A percentile compares a stretch with the other conserved stretches of the same genome.
These are phyloP conservation scores for Xylariomycetidae sp. DNA, from an alignment of 2,329 filamentous ascomycete genomes.

Conservation along the genomic window DNA sequence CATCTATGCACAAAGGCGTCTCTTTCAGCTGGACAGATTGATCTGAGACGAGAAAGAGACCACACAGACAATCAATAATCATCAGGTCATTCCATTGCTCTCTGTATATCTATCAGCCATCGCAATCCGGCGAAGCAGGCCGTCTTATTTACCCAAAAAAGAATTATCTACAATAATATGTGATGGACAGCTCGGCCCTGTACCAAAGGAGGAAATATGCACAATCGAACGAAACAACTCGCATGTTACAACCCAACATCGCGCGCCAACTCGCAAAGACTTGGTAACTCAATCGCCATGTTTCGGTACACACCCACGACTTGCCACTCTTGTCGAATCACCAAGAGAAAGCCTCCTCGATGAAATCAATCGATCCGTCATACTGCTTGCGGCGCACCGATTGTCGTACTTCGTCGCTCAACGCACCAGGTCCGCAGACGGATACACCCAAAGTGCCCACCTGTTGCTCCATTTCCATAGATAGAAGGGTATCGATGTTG, in stretches of 20 bases:
- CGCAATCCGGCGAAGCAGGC: no score
- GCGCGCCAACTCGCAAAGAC: no score
- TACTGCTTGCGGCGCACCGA: conserved; percentile 63
- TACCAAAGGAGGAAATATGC: no score
- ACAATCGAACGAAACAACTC: conserved; percentile 14
- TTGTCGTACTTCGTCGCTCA: conserved; percentile 70
- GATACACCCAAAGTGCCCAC: conserved; percentile 69
- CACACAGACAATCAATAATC: no score
- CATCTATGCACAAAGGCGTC: no score
- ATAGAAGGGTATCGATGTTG: conserved; percentile 67
- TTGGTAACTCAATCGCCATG: no score
- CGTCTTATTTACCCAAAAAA: background rate
- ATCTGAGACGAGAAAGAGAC: no score
- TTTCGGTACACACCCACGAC: no score
- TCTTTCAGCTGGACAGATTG: no score
- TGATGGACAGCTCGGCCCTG: background rate
- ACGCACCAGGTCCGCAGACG: conserved; percentile 68
- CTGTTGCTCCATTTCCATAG: conserved; percentile 69
- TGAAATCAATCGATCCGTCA: conserved; percentile 66
- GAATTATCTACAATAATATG: background rate
- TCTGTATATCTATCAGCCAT: no score
- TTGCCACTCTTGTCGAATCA: no score
- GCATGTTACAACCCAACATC: conserved; percentile 10
- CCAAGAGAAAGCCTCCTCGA: conserved; percentile 72
- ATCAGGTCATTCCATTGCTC: no score